Conservation (phyloP, 2,329 filamentous ascomycete species). For the Penicillium sp. region DNA sequence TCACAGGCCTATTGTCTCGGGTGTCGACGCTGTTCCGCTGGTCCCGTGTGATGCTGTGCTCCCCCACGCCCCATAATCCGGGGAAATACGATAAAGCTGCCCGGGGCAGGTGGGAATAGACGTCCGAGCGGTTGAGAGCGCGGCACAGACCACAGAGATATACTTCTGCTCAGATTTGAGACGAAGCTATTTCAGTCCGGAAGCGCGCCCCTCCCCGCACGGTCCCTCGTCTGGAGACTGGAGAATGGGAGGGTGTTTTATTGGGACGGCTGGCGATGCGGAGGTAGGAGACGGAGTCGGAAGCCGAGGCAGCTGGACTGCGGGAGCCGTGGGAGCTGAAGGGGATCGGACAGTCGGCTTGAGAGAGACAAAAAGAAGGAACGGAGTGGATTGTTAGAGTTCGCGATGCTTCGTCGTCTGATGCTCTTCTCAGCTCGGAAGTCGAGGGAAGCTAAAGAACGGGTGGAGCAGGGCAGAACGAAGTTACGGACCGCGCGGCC, state of each 20-base stretch:
- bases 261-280: constrained; percentile 68
- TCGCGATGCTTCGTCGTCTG: neutral
- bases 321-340: neutral
- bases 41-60: constrained; percentile 3
- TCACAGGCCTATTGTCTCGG: neutral
- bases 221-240: constrained; percentile 11
- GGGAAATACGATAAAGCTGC: constrained; percentile 2
- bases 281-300: constrained; percentile 4
- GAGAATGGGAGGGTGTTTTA: constrained; percentile 52
- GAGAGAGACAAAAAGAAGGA: neutral
- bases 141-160: neutral
- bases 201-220: constrained; percentile 13
- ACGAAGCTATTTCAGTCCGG: neutral
- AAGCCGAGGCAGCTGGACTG: neutral
- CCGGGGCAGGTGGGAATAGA: neutral
- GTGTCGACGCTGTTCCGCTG: constrained; percentile 29
- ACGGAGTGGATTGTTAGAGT: neutral
- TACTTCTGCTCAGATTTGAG: neutral
- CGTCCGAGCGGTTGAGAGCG: neutral
- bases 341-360: neutral
- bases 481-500: too few relatives aligned
- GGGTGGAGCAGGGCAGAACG: neutral
- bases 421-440: neutral
- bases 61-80: constrained; percentile 5
- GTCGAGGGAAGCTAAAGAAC: neutral